A percentile compares a stretch with the other conserved stretches of the same genome.
phyloP scores from a whole-genome alignment of 2,329 filamentous ascomycete species.

The Stachybotrys chartarum region DNA sequence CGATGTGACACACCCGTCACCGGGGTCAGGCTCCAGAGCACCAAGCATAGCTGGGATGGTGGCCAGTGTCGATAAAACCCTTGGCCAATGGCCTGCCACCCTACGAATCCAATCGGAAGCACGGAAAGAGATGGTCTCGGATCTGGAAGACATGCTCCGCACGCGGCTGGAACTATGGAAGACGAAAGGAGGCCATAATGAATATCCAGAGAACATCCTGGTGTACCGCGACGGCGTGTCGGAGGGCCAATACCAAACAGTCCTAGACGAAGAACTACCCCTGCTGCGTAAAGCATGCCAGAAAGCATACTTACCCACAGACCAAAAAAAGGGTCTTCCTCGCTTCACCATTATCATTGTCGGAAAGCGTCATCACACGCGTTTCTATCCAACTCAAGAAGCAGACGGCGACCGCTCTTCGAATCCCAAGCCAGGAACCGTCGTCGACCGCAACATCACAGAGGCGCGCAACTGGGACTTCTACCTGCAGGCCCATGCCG shows the following conservation, averaged over 20 bases:
- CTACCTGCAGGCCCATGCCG: slow-evolving; percentile 63
- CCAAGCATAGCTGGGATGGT: slow-evolving; percentile 67
- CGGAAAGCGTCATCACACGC: slow-evolving; percentile 71
- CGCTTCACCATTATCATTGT: slow-evolving; percentile 61
- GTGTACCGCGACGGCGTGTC: slow-evolving; percentile 75
- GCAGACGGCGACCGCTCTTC: slow-evolving; percentile 31
- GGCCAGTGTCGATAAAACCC: slow-evolving; percentile 50
- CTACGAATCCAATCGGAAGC: slow-evolving; percentile 46
- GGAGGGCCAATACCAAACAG: slow-evolving; percentile 59
- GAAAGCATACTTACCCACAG: slow-evolving; percentile 40
- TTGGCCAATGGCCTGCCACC: slow-evolving; percentile 64
- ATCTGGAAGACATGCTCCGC: slow-evolving; percentile 51
- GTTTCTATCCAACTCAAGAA: slow-evolving; percentile 66
- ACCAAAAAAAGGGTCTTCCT: slow-evolving; percentile 41
- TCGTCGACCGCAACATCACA: slow-evolving; percentile 67
- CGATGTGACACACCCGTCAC: slow-evolving; percentile 69
- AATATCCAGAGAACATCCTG: slow-evolving; percentile 58
- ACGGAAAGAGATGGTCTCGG: slow-evolving; percentile 55
- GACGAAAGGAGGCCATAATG: slow-evolving; percentile 31
- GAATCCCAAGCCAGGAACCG: slow-evolving; percentile 35
- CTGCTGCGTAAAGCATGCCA: slow-evolving; percentile 49
- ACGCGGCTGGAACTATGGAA: slow-evolving; percentile 55
- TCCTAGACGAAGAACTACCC: slow-evolving; percentile 53
- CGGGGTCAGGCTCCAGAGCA: slow-evolving; percentile 47
- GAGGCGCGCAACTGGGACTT: slow-evolving; percentile 62